These are phyloP conservation scores for Gyromitra esculenta DNA, from an alignment of 2,329 filamentous ascomycete genomes.

Conservation along the genomic window DNA sequence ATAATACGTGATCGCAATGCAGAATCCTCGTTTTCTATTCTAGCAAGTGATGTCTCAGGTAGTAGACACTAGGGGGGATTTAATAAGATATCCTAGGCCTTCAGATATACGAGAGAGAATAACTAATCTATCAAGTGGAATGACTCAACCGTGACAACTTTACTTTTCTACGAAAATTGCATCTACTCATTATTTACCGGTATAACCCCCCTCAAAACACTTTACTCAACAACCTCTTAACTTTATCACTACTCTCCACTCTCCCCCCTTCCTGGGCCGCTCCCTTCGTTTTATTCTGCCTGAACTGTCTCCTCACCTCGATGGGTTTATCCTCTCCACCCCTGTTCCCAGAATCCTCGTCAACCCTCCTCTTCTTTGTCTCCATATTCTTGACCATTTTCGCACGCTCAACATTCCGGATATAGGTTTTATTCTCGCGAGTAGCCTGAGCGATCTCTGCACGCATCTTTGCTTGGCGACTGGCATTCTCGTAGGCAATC, in stretches of 20 bases:
- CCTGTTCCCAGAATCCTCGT: slow-evolving; percentile 55
- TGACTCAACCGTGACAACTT: neutral
- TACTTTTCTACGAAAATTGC: neutral
- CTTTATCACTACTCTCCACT: slow-evolving; percentile 66
- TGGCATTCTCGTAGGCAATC: slow-evolving; percentile 77
- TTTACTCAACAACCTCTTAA: slow-evolving; percentile 71
- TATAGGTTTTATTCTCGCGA: slow-evolving; percentile 82
- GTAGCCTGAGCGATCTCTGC: slow-evolving; percentile 79
- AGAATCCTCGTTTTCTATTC: neutral
- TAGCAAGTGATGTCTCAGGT: neutral
- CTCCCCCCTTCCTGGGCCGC: slow-evolving; percentile 58
- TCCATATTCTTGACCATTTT: slow-evolving; percentile 82
- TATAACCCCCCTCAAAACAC: slow-evolving; percentile 66
- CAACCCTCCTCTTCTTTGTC: slow-evolving; percentile 62
- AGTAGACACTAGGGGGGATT: neutral
- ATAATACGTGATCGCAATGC: neutral
- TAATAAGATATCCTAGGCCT: neutral
- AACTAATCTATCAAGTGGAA: neutral
- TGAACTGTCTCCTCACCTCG: slow-evolving; percentile 68
- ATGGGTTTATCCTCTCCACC: slow-evolving; percentile 57
- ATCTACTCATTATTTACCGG: neutral
- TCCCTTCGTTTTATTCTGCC: slow-evolving; percentile 70
- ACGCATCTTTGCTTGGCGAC: slow-evolving; percentile 77
- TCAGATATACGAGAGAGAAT: neutral
- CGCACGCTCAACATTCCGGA: slow-evolving; percentile 79